Base-by-base conservation (phyloP, 371 early-diverging fungal genomes). In the Lichtheimia hyalospora region DNA sequence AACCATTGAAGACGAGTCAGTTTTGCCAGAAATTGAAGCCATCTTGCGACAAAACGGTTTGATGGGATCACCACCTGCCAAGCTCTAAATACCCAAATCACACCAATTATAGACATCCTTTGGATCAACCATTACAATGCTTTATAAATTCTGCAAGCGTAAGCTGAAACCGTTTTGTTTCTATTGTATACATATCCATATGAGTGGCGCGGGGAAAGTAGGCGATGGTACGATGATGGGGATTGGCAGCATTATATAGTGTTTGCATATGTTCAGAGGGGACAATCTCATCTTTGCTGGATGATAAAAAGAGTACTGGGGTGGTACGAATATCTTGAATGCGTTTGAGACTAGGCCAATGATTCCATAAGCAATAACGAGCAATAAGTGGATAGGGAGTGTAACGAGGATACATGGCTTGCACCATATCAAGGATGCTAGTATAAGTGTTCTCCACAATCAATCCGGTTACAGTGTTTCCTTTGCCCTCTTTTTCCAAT, bases 1-100 rank as follows among this genome's bases (percentile, higher is more conserved):
- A 0, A 94, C 94, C 2, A 93, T 94, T 28, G 93, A 94, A 67
- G 93, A 94, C 46, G 84, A 75, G 41, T 59, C 81, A 2, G 87
- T 86, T 0, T 64, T 88, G 57, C 65, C 62, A 15, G 90, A 90
- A 58, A 74, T 92, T 48, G 70, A 81, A 57, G 51, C 63, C 16
- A 61, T 64, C 2, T 66, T 85, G 43, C 53, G 53, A 15, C 52
- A 48, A 14, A 49, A 69, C 25, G 74, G 75, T 2, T 49, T 77
- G 39, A 54, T 74, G 16, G 34, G 34, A 46, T 63, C 72, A 4
- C 27, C 57, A 49, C 16, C 18, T 28, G 60, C 65, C 20, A 60
- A 65, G 40, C 46, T 65, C 6, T 65, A 57, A 51, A 27, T 41
- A 44, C 20, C 21, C 46, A n/a, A 4, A 46, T 3, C 20, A 5